phyloP scores from a whole-genome alignment of 2,329 filamentous ascomycete species.

The Annulohypoxylon truncatum region DNA sequence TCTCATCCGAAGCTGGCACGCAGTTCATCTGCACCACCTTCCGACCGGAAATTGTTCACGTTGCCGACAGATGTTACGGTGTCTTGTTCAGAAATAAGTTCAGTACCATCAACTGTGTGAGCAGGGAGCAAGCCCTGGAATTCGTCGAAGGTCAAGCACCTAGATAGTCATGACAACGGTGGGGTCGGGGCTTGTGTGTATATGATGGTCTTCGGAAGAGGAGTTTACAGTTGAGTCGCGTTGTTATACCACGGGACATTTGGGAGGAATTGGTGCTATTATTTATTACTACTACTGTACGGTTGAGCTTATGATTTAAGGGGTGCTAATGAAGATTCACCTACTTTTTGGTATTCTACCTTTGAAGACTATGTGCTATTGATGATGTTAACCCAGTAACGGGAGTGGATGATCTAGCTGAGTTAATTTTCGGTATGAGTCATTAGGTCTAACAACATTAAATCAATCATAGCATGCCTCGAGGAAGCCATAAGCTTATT shows the following conservation, averaged over 20 bases:
- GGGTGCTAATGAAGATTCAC: slow-evolving; percentile 29
- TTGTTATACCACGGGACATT: slow-evolving; percentile 26
- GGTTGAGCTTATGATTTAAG: slow-evolving; percentile 19
- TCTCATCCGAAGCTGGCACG: slow-evolving; percentile 73
- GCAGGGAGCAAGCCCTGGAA: slow-evolving; percentile 85
- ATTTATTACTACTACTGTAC: slow-evolving; percentile 18
- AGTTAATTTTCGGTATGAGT: neutral
- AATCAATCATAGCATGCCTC: no score
- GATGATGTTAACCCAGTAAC: neutral
- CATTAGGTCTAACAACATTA: no score
- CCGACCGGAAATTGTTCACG: slow-evolving; percentile 92
- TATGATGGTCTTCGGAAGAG: slow-evolving; percentile 11
- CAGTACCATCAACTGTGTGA: slow-evolving; percentile 91
- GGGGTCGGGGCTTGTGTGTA: slow-evolving; percentile 14
- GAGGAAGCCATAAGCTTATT: no score
- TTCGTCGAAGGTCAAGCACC: slow-evolving; percentile 88
- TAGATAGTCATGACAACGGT: slow-evolving; percentile 37
- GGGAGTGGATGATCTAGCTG: neutral
- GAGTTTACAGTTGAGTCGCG: slow-evolving; percentile 15
- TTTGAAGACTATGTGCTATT: neutral
- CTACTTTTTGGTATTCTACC: neutral
- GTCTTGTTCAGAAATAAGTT: slow-evolving; percentile 95
- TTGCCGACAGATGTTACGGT: slow-evolving; percentile 97
- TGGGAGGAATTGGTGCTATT: slow-evolving; percentile 10
- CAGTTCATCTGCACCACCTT: slow-evolving; percentile 99